phyloP scores from a whole-genome alignment of 2,329 filamentous ascomycete species.

The Ascochyta viciae-villosae region DNA sequence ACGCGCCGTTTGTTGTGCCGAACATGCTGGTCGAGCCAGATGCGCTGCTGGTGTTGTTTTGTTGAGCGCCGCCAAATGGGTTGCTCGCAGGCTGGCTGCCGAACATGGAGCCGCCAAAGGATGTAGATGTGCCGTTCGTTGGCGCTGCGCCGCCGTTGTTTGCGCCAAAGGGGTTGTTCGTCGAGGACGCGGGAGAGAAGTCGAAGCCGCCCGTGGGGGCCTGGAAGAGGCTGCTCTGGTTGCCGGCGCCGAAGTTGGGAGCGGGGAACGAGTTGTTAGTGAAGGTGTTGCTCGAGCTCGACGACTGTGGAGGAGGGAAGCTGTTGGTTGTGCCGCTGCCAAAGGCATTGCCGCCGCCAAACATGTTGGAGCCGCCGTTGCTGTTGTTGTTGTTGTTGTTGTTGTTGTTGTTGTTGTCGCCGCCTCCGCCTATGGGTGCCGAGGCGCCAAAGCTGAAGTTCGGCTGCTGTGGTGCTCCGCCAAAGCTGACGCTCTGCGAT shows the following conservation, averaged over 20 bases:
- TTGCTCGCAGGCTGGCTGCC: constrained; percentile 28
- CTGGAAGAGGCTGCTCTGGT: constrained; percentile 30
- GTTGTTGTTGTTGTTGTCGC: too few species aligned
- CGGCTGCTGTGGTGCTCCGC: constrained; percentile 23
- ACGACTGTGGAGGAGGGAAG: constrained; percentile 41
- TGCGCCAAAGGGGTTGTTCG: constrained; percentile 33
- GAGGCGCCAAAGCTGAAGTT: constrained; percentile 37
- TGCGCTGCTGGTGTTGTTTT: constrained; percentile 26
- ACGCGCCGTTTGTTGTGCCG: constrained; percentile 24
- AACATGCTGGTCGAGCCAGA: constrained; percentile 21
- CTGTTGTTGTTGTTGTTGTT: background rate
- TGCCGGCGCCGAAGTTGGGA: constrained; percentile 37
- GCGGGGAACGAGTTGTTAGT: constrained; percentile 41
- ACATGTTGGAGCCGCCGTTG: constrained; percentile 18
- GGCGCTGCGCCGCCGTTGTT: constrained; percentile 21
- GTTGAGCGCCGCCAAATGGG: constrained; percentile 28
- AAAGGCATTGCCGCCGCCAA: constrained; percentile 21
- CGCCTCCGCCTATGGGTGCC: constrained; percentile 21
- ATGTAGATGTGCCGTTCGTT: constrained; percentile 30
- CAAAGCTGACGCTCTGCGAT: constrained; percentile 32
- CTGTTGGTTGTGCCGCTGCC: constrained; percentile 36
- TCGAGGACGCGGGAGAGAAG: constrained; percentile 30
- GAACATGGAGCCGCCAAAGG: constrained; percentile 32
- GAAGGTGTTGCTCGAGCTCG: constrained; percentile 35
- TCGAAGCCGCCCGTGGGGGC: constrained; percentile 36